Base-by-base conservation (phyloP, 495 filamentous ascomycete genomes). In the Penicillium odoratum region DNA sequence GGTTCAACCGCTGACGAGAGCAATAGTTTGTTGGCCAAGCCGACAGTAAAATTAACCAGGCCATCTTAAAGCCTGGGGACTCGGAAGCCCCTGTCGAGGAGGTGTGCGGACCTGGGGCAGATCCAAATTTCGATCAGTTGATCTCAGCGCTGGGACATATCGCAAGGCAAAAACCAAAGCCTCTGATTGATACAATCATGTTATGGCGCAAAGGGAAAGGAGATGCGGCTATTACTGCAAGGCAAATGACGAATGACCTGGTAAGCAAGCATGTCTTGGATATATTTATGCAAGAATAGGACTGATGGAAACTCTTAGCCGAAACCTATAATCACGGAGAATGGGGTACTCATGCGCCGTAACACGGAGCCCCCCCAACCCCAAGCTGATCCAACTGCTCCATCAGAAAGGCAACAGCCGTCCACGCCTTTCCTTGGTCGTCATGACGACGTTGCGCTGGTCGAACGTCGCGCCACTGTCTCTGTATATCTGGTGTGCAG, bases 121-220 rank as follows among this genome's bases (percentile, higher is more conserved):
- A 99, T 68, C 80, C 87, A 5, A 84, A 83, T n/a, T 97, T 99
- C 66, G 94, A 99, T 74, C 94, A 97, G 70, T 83, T 97, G 62
- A 93, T 99, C 47, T 87, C 88, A 5, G 93, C 95, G 16, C 78
- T 98, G 47, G 94, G 94, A 26, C 91, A 93, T 70, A 96, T 99
- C 66, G 91, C 92, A 52, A 88, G 91, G 33, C 87, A 89, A 64
- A 96, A 97, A 63, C 95, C 94, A 5, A 97, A 93, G 64, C 89
- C 91, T n/a, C 72, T 98, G 53, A 96, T 98, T 62, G 93, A 98
- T 72, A 91, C 91, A 9, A 88, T 98, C 59, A 98, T 98, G 91
- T 84, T 92, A 21, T 98, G 94, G 94, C 84, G 95, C 42, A 97
- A 97, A 70, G 86, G 83, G 42, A 97, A 96, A 74, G 93, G 92